Base-by-base conservation (phyloP, 306 rosid genomes). In the Cucurbita moschata region DNA sequence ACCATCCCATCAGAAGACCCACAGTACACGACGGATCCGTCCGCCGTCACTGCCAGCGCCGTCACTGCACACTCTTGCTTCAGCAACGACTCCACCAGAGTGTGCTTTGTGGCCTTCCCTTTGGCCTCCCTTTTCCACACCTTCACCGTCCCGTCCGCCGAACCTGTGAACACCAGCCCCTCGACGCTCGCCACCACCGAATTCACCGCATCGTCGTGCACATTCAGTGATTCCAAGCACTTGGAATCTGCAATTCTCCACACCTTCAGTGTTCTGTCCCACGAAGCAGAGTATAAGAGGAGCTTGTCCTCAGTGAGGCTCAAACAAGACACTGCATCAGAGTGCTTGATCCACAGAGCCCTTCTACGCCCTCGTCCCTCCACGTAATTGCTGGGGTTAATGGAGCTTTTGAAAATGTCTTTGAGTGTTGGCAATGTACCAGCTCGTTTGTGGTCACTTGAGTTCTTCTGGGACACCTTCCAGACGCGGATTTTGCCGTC, bases 61-160 rank as follows among this genome's bases (percentile, higher is more conserved):
- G 99, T 95, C 7, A 95, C 93, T 1, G 99, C 97, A 16, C 91
- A 89, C 66, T 91, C 97, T 40, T 91, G 97, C 81, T 89, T 85
- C 64, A 95, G 52, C 63, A 95, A 79, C 12, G 88, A 85, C 66
- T 88, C 79, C 26, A 67, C 79, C 19, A 78, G 35, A 4, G 82
- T 38, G 75, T 95, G 99, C 71, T 88, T 89, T 5, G 80, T 76
- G 1, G 73, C 78, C 59, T 86, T 90, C 65, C 90, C 89, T 0
- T 51, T 81, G 2, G 38, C 19, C 79, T 90, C 92, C 3, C 85
- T 81, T 75, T 71, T 37, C 98, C 97, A 94, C 5, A 88, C 83
- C 77, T 87, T 90, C 12, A 94, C 98, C 0, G 91, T 94, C 0
- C 98, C 98, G 71, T 94, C 98, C 0, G 98, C 98, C 0, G 98